Evolutionary conservation across 495 filamentous ascomycete species (phyloP), one percentile per base, ranked within the genome.

Genomic region (Hyaloscypha variabilis): DNA sequence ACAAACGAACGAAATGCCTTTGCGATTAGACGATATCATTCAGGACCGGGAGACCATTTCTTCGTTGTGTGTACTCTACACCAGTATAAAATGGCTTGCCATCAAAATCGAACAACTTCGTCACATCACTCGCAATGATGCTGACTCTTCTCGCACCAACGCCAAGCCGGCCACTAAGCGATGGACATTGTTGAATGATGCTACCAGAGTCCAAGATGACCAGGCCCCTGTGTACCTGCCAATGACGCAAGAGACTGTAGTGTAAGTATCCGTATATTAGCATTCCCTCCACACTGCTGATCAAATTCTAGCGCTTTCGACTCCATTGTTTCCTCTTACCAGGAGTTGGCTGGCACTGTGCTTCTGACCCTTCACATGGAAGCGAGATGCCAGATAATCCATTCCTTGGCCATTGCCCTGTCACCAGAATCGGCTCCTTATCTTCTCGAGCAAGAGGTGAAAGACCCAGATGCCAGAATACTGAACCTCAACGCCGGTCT

Each of bases 51-150:
- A 97, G 71, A 89, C 88, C 2, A 89, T 97, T 31, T 83, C 88
- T 55, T 86, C 91, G 13, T 77, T 98, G 36, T 97, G 92, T 66
- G 85, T 97, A 54, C 82, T 99, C 24, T 93, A 95, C 73, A 96
- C 91, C 64, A 97, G 94, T 82, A 96, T 97, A 94, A 91, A 95
- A 83, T 99, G 95, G 95, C 88, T 99, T 26, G 88, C 90, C 61
- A 89, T 86, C 69, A 92, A 92, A 74, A 84, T 97, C 21, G 72
- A 80, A 14, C 82, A 90, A 60, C 82, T 98, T 42, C 87, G 94
- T 26, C 87, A 90, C 67, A 89, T 96, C 66, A 91, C 83, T 28
- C 69, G 73, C 46, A 83, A 83, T 62, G 78, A 84, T 58, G 79
- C 78, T 1, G 82, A 86, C 69, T 83, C 82, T 14, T 81, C 82